Evolutionary conservation across 2,329 filamentous ascomycete genomes (phyloP).

Genomic region (Cyanodermella asteris): DNA sequence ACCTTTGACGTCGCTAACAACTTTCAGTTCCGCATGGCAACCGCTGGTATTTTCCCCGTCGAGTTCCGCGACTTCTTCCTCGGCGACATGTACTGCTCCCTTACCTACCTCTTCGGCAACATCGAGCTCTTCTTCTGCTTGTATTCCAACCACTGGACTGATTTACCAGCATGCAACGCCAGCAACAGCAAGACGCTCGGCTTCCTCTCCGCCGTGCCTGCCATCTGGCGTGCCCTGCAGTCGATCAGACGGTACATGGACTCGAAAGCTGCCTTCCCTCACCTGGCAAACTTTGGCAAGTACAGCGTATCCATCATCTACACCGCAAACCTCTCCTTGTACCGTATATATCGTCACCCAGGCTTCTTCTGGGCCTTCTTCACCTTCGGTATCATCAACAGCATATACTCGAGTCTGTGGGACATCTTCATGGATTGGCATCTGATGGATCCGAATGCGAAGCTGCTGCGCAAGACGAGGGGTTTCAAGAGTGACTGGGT

Average conservation of each 20-base stretch:
- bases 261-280: constrained; percentile 71
- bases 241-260: constrained; percentile 78
- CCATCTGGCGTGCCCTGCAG: constrained; percentile 77
- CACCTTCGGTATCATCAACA: constrained; percentile 58
- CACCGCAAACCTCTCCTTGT: constrained; percentile 59
- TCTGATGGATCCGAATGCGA: too few species aligned
- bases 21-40: constrained; percentile 67
- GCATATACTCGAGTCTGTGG: constrained; percentile 77
- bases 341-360: constrained; percentile 45
- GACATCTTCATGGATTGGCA: constrained; percentile 95
- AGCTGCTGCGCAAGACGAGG: too few species aligned
- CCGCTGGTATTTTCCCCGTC: constrained; percentile 75
- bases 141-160: constrained; percentile 56
- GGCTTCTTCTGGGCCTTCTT: constrained; percentile 50
- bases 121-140: constrained; percentile 86
- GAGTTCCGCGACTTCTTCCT: constrained; percentile 96
- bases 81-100: constrained; percentile 90
- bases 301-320: constrained; percentile 68
- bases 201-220: constrained; percentile 64
- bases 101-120: constrained; percentile 94
- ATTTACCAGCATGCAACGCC: constrained; percentile 63
- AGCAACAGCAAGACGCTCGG: constrained; percentile 62
- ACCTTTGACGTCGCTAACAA: too few species aligned
- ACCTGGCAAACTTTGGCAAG: constrained; percentile 81
- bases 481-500: constrained; percentile 59